Evolutionary conservation across 257 asterid species (phyloP).

Genomic region (Striga asiatica): DNA sequence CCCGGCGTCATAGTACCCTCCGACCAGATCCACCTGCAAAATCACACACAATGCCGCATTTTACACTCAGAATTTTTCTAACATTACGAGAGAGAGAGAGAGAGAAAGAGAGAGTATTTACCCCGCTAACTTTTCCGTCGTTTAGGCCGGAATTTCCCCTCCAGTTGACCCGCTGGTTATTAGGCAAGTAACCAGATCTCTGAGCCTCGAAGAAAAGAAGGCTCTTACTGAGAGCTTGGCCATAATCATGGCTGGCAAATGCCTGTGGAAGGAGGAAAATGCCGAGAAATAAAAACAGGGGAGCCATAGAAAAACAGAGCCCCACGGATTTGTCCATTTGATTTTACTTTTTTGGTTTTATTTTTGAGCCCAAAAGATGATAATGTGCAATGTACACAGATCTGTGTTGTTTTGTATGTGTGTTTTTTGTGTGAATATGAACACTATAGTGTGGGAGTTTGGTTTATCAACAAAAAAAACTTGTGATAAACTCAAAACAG

Average conservation of each 20-base stretch:
- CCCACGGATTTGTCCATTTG: too few relatives aligned
- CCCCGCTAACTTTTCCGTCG: conserved; percentile 65
- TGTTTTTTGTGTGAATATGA: background rate
- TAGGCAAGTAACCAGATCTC: conserved; percentile 72
- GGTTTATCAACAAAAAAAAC: conserved; percentile 26
- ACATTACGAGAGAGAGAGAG: background rate
- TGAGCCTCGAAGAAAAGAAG: conserved; percentile 69
- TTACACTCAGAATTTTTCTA: background rate
- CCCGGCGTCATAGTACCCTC: conserved; percentile 91
- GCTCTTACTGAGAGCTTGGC: conserved; percentile 49
- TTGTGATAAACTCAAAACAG: conserved; percentile 24
- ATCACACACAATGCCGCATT: too few relatives aligned
- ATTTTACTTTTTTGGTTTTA: too few relatives aligned
- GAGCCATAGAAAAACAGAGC: too few relatives aligned
- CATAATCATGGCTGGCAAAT: conserved; percentile 46
- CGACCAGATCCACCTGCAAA: conserved; percentile 58
- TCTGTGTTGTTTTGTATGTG: conserved; percentile 22
- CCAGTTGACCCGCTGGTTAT: conserved; percentile 57
- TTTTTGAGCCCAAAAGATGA: too few relatives aligned
- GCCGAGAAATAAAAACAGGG: conserved; percentile 28
- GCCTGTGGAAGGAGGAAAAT: conserved; percentile 19
- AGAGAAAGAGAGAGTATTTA: conserved; percentile 5
- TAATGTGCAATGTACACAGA: too few relatives aligned
- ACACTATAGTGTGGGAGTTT: conserved; percentile 7
- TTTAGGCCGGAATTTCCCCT: conserved; percentile 60